phyloP scores from a whole-genome alignment of 1,284 basidiomycete genomes.

The Leccinum brunneo-olivaceum region DNA sequence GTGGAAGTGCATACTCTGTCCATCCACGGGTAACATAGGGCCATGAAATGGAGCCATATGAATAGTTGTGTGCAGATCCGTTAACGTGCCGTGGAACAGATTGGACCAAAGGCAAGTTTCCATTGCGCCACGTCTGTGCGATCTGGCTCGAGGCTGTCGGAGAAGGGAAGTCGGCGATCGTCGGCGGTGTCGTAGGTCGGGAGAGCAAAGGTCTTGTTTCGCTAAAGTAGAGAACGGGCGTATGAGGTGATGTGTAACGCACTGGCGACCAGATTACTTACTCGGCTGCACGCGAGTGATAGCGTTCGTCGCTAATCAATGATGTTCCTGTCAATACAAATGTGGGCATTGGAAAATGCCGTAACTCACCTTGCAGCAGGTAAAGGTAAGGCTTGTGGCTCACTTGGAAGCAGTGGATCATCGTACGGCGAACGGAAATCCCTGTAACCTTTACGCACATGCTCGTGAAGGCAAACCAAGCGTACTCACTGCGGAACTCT shows the following conservation, averaged over 20 bases:
- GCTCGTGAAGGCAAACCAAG: conserved; percentile 4
- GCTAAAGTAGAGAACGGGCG: conserved; percentile 16
- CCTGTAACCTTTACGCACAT: conserved; percentile 8
- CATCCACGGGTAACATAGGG: conserved; percentile 40
- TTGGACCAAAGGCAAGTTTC: conserved; percentile 20
- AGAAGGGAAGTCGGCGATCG: conserved; percentile 21
- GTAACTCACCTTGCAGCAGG: conserved; percentile 36
- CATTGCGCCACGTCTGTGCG: conserved; percentile 18
- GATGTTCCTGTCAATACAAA: too few relatives aligned
- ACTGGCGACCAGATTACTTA: conserved; percentile 9
- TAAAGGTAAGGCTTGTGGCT: conserved; percentile 31
- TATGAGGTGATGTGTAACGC: conserved; percentile 2
- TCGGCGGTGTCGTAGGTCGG: conserved; percentile 25
- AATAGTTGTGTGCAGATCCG: conserved; percentile 26
- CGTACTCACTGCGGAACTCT: conserved; percentile 21
- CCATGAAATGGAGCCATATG: conserved; percentile 22
- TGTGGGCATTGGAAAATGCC: too few relatives aligned
- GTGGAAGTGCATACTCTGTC: conserved; percentile 64
- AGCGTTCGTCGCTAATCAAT: conserved; percentile 14
- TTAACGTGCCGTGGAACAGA: conserved; percentile 29
- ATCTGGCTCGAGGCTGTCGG: conserved; percentile 21
- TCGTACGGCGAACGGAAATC: conserved; percentile 33
- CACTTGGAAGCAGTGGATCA: conserved; percentile 23
- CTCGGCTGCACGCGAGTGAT: conserved; percentile 13
- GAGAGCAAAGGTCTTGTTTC: conserved; percentile 36